Percentiles rank a stretch among this genome's conserved stretches.
These are phyloP conservation scores for Rosellinia necatrix DNA, from an alignment of 2,329 filamentous ascomycete genomes.

Conservation along the genomic window DNA sequence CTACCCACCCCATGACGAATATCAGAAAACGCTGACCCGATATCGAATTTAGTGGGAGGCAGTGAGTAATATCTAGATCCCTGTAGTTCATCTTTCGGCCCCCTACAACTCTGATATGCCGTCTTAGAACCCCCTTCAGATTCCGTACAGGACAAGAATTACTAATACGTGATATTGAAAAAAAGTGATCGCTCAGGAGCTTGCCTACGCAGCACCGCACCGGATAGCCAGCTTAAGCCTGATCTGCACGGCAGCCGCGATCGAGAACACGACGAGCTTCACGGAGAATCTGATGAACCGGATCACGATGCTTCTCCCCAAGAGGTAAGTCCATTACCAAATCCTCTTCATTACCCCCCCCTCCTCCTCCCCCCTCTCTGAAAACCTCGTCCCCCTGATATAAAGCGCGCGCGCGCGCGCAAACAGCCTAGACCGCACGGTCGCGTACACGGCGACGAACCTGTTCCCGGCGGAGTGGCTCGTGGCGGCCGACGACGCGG, in stretches of 20 bases:
- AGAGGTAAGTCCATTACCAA: conserved; percentile 46
- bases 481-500: conserved; percentile 60
- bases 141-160: not conserved
- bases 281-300: conserved; percentile 66
- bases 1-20: no score
- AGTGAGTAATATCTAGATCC: conserved; percentile 18
- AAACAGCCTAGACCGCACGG: conserved; percentile 62
- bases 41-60: conserved; percentile 22
- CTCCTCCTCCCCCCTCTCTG: not conserved
- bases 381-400: not conserved
- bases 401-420: not conserved
- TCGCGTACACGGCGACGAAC: conserved; percentile 66
- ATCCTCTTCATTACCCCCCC: no score
- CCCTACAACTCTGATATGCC: not conserved
- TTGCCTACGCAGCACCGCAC: conserved; percentile 60
- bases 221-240: conserved; percentile 62
- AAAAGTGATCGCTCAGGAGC: conserved; percentile 79
- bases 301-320: conserved; percentile 67
- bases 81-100: not conserved
- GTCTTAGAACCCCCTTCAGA: conserved; percentile 45
- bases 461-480: conserved; percentile 72
- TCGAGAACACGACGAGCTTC: conserved; percentile 66
- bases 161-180: not conserved
- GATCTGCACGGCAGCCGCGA: conserved; percentile 63
- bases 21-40: conserved; percentile 7